phyloP scores from a whole-genome alignment of 2,329 filamentous ascomycete genomes.

The Claviceps cyperi region DNA sequence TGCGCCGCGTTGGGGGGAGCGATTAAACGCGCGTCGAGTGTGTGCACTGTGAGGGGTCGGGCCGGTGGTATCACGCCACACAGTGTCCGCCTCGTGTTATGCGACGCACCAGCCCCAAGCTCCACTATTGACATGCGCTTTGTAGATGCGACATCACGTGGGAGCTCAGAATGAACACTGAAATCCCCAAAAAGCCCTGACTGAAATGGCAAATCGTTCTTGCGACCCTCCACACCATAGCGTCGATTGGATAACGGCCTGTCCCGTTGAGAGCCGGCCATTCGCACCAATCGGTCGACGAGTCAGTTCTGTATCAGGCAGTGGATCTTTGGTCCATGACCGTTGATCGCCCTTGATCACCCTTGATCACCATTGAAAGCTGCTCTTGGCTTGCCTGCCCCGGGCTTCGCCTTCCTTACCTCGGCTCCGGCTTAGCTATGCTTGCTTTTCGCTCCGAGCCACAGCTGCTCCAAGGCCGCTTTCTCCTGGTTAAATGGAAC shows the following conservation, averaged over 20 bases:
- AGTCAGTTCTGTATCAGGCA: neutral
- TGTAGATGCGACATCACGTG: no score
- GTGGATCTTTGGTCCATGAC: neutral
- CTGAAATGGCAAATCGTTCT: neutral
- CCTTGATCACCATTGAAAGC: neutral
- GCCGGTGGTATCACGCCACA: no score
- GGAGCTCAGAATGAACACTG: no score
- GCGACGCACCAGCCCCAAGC: no score
- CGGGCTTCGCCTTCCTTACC: neutral
- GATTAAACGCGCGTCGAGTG: no score
- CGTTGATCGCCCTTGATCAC: neutral
- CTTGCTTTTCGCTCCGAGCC: neutral
- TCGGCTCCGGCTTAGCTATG: neutral
- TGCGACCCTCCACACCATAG: slow-evolving; percentile 1
- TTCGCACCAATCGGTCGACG: slow-evolving; percentile 1
- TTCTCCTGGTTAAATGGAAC: slow-evolving; percentile 4
- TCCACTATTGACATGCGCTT: no score
- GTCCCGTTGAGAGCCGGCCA: neutral
- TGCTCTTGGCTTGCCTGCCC: neutral
- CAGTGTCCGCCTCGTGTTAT: no score
- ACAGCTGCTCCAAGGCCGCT: neutral
- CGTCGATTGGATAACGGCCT: neutral
- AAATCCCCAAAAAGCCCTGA: no score
- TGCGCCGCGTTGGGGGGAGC: slow-evolving; percentile 9
- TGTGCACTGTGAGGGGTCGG: neutral